Evolutionary conservation across 805 yeast species (phyloP).

Genomic region (Brettanomyces custersianus): DNA sequence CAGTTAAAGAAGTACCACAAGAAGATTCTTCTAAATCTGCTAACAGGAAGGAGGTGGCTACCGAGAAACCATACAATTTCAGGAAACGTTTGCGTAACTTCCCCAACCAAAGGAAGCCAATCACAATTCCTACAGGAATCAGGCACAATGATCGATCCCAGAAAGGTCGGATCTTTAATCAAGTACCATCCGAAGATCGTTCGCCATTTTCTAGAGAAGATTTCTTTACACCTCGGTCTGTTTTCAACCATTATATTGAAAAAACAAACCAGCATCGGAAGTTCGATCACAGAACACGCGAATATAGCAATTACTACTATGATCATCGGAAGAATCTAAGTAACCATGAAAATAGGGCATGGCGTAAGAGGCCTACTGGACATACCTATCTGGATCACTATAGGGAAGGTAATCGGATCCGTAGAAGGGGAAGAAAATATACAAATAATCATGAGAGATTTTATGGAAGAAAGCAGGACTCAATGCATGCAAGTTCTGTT

Average conservation of each 20-base stretch:
- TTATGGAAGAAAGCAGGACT: no score
- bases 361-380: constrained; percentile 2
- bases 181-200: constrained; percentile 8
- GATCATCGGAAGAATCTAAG: constrained; percentile 5
- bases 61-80: no score
- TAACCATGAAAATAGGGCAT: constrained; percentile 7
- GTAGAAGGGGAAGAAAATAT: background rate
- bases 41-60: no score
- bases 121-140: constrained; percentile 19
- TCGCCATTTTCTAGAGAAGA: constrained; percentile 51
- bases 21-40: no score
- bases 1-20: background rate
- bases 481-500: no score
- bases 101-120: constrained; percentile 19
- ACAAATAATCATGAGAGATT: no score
- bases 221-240: constrained; percentile 71
- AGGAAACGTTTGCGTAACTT: no score
- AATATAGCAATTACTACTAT: constrained; percentile 19
- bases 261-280: constrained; percentile 34
- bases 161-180: constrained; percentile 13
- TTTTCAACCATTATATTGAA: constrained; percentile 62
- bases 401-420: constrained; percentile 12
- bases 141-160: constrained; percentile 13
- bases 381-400: constrained; percentile 2
- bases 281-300: constrained; percentile 8